phyloP scores from a whole-genome alignment of 345 rosid genomes.

The Citrus glauca region DNA sequence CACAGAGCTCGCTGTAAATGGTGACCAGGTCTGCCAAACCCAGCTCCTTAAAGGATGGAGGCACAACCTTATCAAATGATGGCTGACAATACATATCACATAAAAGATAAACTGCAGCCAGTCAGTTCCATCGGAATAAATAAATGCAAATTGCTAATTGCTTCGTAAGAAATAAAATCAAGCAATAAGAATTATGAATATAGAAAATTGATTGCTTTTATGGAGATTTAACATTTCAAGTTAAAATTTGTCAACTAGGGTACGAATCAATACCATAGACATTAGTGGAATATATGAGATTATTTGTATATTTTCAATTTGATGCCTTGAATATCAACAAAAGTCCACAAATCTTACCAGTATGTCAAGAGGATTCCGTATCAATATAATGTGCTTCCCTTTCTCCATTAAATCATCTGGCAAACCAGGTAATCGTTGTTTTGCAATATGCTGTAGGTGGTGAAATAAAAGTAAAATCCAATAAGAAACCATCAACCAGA shows the following conservation, averaged over 20 bases:
- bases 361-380: conserved; percentile 68
- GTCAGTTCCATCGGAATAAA: background rate
- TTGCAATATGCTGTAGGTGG: conserved; percentile 58
- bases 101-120: conserved; percentile 4
- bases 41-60: conserved; percentile 71
- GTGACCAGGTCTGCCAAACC: conserved; percentile 71
- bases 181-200: background rate
- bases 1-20: conserved; percentile 65
- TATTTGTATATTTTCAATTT: background rate
- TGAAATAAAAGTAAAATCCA: background rate
- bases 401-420: conserved; percentile 62
- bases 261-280: background rate
- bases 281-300: background rate
- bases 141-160: background rate
- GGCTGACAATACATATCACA: conserved; percentile 43
- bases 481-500: background rate
- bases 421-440: conserved; percentile 58
- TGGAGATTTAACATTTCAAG: background rate
- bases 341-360: conserved; percentile 40
- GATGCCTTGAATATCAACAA: background rate
- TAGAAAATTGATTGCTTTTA: background rate
- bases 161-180: background rate
- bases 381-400: conserved; percentile 81
- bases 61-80: conserved; percentile 61
- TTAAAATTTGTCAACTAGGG: background rate